These are phyloP conservation scores for Tinospora cordifolia DNA, from an alignment of 164 flowering plant species.

Conservation along the genomic window DNA sequence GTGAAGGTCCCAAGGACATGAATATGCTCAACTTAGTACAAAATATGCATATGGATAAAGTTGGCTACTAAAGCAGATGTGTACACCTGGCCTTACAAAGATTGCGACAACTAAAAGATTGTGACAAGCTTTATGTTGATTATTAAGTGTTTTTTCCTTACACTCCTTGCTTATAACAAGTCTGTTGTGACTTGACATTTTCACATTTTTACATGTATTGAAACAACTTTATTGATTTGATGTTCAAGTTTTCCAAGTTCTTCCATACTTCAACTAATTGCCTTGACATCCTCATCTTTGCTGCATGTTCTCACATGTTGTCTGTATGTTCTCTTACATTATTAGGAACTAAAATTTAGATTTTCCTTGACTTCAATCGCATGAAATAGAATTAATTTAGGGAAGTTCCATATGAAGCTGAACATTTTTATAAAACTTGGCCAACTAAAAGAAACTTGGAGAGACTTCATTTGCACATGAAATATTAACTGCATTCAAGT, in stretches of 20 bases:
- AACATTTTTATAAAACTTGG: not conserved
- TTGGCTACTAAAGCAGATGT: not conserved
- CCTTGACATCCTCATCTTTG: not conserved
- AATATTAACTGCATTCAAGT: not conserved
- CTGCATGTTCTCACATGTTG: not conserved
- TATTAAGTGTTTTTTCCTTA: not conserved
- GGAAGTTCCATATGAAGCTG: not conserved
- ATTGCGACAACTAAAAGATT: constrained; percentile 10
- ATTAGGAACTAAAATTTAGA: not conserved
- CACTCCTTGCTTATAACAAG: not conserved
- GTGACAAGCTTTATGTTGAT: constrained; percentile 11
- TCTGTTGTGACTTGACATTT: too few species aligned
- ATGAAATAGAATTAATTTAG: not conserved
- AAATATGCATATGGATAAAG: not conserved
- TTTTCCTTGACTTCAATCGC: not conserved
- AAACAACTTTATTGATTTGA: not conserved
- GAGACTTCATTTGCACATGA: not conserved
- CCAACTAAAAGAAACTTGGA: not conserved
- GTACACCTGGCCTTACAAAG: not conserved
- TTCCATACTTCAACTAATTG: not conserved
- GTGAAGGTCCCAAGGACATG: not conserved
- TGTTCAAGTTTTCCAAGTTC: not conserved
- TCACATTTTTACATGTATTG: too few species aligned
- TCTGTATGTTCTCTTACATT: not conserved
- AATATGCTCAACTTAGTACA: not conserved